Conservation (phyloP, 306 rosid genomes). For the Alnus rubra region DNA sequence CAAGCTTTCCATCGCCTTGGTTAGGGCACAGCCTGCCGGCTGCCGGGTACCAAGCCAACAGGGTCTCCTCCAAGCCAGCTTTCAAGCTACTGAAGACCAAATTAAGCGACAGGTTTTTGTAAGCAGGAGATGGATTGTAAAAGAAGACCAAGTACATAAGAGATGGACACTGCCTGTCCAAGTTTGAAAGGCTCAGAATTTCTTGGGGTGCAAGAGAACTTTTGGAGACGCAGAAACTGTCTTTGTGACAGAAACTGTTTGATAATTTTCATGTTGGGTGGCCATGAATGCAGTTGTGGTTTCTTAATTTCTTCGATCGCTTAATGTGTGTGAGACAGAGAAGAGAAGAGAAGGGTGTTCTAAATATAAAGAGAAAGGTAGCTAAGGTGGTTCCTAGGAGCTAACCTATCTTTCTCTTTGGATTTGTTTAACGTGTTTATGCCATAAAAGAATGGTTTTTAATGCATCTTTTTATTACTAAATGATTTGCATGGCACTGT, state of each 20-base stretch:
- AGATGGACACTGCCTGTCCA: constrained; percentile 75
- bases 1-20: constrained; percentile 52
- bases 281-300: constrained; percentile 32
- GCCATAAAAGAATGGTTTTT: background rate
- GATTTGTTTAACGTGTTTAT: constrained; percentile 16
- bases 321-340: constrained; percentile 5
- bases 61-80: constrained; percentile 64
- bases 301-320: background rate
- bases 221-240: constrained; percentile 51
- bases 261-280: constrained; percentile 30
- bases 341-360: constrained; percentile 7
- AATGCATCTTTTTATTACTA: constrained; percentile 21
- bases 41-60: constrained; percentile 61
- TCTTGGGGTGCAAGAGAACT: constrained; percentile 30
- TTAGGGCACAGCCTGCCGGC: constrained; percentile 57
- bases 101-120: constrained; percentile 29
- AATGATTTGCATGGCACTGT: constrained; percentile 62
- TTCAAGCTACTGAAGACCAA: constrained; percentile 53
- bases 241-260: constrained; percentile 45
- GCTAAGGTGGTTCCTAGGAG: constrained; percentile 26
- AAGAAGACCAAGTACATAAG: constrained; percentile 71
- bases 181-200: constrained; percentile 59
- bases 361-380: constrained; percentile 6
- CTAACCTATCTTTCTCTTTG: constrained; percentile 19
- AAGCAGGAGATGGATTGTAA: constrained; percentile 31